Evolutionary conservation across 228 moss, liverwort and hornwort genomes (phyloP).

Genomic region (Sphagnum magellanicum): DNA sequence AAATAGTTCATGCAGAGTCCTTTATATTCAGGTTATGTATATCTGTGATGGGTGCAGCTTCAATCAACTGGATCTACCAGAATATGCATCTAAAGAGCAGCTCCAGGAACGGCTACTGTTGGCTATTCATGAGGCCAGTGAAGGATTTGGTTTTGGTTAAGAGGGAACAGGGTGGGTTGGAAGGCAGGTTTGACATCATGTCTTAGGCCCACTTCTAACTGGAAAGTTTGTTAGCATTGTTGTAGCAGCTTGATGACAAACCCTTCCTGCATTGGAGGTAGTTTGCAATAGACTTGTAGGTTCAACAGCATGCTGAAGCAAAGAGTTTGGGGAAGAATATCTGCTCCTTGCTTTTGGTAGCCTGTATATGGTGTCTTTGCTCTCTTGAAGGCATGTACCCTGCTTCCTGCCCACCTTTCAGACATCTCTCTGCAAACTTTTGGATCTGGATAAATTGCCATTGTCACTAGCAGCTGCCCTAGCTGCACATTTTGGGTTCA

Average conservation of each 20-base stretch:
- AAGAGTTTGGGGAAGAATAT: neutral
- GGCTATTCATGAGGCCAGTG: slow-evolving; percentile 93
- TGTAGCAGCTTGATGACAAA: neutral
- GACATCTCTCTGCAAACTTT: no score
- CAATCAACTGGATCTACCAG: slow-evolving; percentile 93
- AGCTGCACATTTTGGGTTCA: no score
- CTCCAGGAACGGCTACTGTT: slow-evolving; percentile 79
- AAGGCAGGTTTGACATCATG: neutral
- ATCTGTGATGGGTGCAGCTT: slow-evolving; percentile 39
- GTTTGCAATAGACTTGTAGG: neutral
- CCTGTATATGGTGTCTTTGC: neutral
- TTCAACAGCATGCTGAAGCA: neutral
- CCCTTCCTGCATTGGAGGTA: neutral
- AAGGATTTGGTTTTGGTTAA: slow-evolving; percentile 91
- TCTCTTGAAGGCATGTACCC: neutral
- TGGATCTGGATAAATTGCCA: no score
- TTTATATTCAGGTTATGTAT: no score
- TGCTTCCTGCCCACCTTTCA: neutral
- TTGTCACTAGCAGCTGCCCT: no score
- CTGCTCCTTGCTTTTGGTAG: neutral
- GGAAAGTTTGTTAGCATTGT: neutral
- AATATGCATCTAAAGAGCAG: slow-evolving; percentile 78
- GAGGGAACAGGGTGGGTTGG: neutral
- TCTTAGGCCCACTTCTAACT: neutral
- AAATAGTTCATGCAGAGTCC: no score